Conservation (phyloP, 495 filamentous ascomycete genomes). For the Haplographium delicatum region DNA sequence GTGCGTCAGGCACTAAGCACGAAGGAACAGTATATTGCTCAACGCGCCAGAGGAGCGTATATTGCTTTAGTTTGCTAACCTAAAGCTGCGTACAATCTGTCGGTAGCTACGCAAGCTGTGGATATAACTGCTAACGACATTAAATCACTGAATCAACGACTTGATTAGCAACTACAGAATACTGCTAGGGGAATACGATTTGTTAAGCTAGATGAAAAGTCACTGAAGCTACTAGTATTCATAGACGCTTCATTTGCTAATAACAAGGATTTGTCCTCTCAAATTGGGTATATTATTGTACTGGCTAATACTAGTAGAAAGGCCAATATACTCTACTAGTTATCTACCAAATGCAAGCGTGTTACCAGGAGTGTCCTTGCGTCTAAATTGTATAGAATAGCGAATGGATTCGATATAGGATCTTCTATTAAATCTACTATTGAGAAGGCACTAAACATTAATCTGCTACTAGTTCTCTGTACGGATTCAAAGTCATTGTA, state of each 20-base stretch:
- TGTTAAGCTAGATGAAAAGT: background rate
- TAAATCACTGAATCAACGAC: slow-evolving; percentile 6
- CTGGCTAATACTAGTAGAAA: background rate
- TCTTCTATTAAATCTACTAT: slow-evolving; percentile 10
- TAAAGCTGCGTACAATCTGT: background rate
- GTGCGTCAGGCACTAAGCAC: background rate
- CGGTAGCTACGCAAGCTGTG: background rate
- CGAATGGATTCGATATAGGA: slow-evolving; percentile 12
- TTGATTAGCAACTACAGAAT: slow-evolving; percentile 11
- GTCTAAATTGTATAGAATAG: slow-evolving; percentile 14
- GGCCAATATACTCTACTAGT: slow-evolving; percentile 17
- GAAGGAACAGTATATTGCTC: slow-evolving; percentile 6
- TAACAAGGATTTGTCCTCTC: slow-evolving; percentile 13
- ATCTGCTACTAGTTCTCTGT: slow-evolving; percentile 8
- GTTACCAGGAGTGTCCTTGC: slow-evolving; percentile 15
- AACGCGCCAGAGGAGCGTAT: slow-evolving; percentile 4
- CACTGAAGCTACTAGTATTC: slow-evolving; percentile 9
- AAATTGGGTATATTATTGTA: slow-evolving; percentile 18
- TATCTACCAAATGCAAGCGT: slow-evolving; percentile 19
- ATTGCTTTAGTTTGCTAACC: slow-evolving; percentile 7
- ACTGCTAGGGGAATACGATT: slow-evolving; percentile 1
- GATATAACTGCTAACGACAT: background rate
- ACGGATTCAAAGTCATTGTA: slow-evolving; percentile 18
- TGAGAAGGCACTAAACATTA: slow-evolving; percentile 4
- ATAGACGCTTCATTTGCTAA: slow-evolving; percentile 15